Base-by-base conservation (phyloP, 2,329 filamentous ascomycete species). In the Tetracladium maxilliforme region DNA sequence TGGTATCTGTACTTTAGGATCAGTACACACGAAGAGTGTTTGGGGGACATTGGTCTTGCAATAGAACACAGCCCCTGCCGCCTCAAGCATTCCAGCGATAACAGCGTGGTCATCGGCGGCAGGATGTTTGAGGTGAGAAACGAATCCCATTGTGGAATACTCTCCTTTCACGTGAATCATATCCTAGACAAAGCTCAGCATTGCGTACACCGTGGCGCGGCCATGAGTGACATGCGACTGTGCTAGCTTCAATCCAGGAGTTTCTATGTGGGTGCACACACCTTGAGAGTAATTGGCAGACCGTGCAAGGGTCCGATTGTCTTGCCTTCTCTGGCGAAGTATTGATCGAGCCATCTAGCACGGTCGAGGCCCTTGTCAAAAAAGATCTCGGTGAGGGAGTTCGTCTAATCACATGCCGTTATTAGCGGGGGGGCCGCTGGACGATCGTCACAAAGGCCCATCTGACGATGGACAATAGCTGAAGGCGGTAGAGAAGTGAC, bases 251-350 rank as follows among this genome's bases (percentile, higher is more conserved):
- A 19, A n/a, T 19, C 9, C 9, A 19, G 57, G 6, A 61, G 18
- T 19, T 9, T 9, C 42, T 8, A 64, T 65, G 43, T n/a, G n/a
- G n/a, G n/a, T n/a, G n/a, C n/a, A n/a, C n/a, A n/a, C n/a, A n/a
- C 35, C 11, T 35, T n/a, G n/a, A n/a, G n/a, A n/a, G n/a, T n/a
- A 14, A 69, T 51, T 1, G 64, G 64, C 2, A 69, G 46, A 3
- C 70, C 71, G 45, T 76, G 70, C 4, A 77, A 49, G 6, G 70
- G 68, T 0, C 71, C 70, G 3, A 62, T 34, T 1, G 58, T 43
- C 33, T 51, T 45, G 1, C 52, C 47, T 9, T 51, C 47, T 7
- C 31, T 30, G 4, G 40, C 33, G 4, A 55, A 33, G 27, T 56
- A 41, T 4, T 48, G 40, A 37, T 70, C 65, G 4, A 66, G 41